Evolutionary conservation across 1,139 yeast species (phyloP).

Genomic region (Yueomyces sp.): DNA sequence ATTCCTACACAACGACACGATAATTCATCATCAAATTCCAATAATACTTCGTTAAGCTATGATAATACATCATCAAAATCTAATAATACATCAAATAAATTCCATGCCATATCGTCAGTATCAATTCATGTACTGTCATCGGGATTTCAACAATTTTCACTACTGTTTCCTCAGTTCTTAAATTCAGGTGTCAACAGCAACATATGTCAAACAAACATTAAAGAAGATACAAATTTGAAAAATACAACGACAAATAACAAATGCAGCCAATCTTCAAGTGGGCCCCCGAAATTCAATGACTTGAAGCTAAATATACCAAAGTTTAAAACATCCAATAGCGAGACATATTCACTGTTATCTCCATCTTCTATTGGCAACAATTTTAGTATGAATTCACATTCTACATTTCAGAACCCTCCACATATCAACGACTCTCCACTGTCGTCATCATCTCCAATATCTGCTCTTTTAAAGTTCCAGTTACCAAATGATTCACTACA

Average conservation of each 20-base stretch:
- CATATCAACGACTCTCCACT: conserved; percentile 11
- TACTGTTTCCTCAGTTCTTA: conserved; percentile 16
- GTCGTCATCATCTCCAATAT: conserved; percentile 24
- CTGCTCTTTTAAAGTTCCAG: conserved; percentile 26
- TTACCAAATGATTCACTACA: conserved; percentile 18
- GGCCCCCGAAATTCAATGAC: too few species aligned
- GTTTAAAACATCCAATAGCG: neutral
- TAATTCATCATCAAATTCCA: too few species aligned
- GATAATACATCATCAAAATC: too few species aligned
- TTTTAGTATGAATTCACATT: too few species aligned
- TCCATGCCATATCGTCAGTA: too few species aligned
- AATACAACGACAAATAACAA: too few species aligned
- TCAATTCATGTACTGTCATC: conserved; percentile 25
- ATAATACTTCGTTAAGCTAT: too few species aligned
- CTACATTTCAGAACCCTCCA: too few species aligned
- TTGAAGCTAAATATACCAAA: neutral
- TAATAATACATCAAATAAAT: too few species aligned
- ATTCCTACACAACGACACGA: too few species aligned
- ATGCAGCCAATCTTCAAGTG: too few species aligned
- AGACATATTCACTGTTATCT: neutral
- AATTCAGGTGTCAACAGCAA: conserved; percentile 2
- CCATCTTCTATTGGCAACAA: too few species aligned
- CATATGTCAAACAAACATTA: neutral
- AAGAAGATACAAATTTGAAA: neutral
- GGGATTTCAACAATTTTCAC: conserved; percentile 25